phyloP scores from a whole-genome alignment of 441 rosid species.

The Syzygium syzygioides region DNA sequence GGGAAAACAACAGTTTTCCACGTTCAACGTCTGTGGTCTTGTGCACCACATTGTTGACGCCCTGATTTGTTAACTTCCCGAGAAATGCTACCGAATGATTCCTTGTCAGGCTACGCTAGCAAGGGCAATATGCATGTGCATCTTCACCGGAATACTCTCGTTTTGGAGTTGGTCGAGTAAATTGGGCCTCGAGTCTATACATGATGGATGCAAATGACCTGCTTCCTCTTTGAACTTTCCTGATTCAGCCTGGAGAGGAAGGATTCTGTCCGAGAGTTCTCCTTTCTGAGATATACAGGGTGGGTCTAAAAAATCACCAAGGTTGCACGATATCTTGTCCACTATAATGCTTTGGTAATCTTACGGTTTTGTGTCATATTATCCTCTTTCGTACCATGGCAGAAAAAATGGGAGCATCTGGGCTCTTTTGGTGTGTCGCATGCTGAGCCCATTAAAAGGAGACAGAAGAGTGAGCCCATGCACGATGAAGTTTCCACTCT shows the following conservation, averaged over 20 bases:
- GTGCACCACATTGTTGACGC: not conserved
- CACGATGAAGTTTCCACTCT: not conserved
- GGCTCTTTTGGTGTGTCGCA: not conserved
- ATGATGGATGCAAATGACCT: not conserved
- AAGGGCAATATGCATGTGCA: not conserved
- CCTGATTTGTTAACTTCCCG: not conserved
- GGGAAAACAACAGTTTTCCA: not conserved
- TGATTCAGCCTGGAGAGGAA: not conserved
- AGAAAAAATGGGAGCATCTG: not conserved
- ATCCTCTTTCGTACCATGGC: not conserved
- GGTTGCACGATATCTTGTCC: rapidly evolving
- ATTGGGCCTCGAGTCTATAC: not conserved
- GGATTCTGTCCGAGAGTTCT: not conserved
- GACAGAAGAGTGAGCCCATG: not conserved
- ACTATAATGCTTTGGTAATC: not conserved
- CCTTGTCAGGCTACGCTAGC: not conserved
- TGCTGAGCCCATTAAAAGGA: not conserved
- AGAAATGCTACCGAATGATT: not conserved
- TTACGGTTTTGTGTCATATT: not conserved
- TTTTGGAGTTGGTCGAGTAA: not conserved
- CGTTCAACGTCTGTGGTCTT: not conserved
- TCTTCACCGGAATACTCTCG: not conserved
- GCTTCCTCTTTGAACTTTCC: not conserved
- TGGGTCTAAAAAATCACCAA: not conserved
- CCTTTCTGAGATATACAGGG: not conserved